These are phyloP conservation scores for Pouteria glomerata DNA, from an alignment of 148 eudicot genomes.

Conservation along the genomic window DNA sequence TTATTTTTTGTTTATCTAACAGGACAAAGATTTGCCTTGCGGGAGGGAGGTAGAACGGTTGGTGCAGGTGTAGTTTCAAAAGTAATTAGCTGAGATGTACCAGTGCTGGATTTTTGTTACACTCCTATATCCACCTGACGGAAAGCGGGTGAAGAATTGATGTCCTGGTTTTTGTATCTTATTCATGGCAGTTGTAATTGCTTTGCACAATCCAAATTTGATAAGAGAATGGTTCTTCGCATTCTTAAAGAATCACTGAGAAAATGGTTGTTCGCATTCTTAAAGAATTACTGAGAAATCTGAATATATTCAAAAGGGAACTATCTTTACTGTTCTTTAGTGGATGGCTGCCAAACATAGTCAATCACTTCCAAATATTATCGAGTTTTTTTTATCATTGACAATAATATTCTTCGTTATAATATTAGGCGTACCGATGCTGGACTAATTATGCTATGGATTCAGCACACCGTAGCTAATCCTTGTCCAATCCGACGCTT, in stretches of 20 bases:
- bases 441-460: not conserved
- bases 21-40: slow-evolving; percentile 95
- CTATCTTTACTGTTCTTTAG: not conserved
- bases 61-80: slow-evolving; percentile 90
- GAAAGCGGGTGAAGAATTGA: not conserved
- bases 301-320: not conserved
- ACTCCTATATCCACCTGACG: not conserved
- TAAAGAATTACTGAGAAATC: not conserved
- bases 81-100: slow-evolving; percentile 42
- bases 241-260: not conserved
- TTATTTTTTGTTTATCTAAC: slow-evolving; percentile 14
- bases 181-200: not conserved
- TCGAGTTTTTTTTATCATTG: not conserved
- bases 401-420: slow-evolving; percentile 1
- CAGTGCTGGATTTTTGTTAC: not conserved
- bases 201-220: not conserved
- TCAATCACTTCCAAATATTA: not conserved
- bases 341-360: not conserved
- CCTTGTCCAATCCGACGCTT: too few relatives aligned
- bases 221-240: not conserved
- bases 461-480: not conserved
- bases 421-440: not conserved
- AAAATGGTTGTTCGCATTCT: too few relatives aligned
- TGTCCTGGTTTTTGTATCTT: not conserved
- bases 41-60: slow-evolving; percentile 86